These are phyloP conservation scores for Isoetes taiwanensis DNA, from an alignment of 75 land plant genomes.

Conservation along the genomic window DNA sequence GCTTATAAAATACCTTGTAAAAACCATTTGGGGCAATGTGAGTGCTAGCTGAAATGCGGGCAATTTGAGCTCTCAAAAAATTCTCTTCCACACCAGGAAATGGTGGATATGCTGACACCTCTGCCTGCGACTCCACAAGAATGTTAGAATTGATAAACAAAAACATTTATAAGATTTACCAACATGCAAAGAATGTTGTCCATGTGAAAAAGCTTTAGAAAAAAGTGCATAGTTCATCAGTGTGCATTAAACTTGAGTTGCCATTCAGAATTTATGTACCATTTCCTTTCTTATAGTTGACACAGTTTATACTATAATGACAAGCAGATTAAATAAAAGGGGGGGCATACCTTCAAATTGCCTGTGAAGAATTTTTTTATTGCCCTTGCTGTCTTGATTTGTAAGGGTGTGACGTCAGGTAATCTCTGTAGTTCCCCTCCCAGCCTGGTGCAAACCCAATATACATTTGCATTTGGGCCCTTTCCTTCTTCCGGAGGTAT, in stretches of 20 bases:
- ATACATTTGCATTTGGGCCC: conserved; percentile 25
- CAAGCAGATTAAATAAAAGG: background rate
- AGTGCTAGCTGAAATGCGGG: conserved; percentile 23
- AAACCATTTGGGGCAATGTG: conserved; percentile 24
- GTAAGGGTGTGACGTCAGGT: conserved; percentile 26
- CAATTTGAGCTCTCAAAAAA: conserved; percentile 31
- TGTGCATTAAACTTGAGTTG: no score
- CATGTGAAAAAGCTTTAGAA: no score
- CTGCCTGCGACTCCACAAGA: conserved; percentile 13
- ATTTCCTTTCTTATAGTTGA: no score
- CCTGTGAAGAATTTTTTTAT: conserved; percentile 27
- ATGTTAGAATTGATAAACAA: no score
- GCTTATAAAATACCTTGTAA: conserved; percentile 13
- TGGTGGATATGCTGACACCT: conserved; percentile 30
- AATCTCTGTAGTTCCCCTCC: conserved; percentile 15
- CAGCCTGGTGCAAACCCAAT: conserved; percentile 24
- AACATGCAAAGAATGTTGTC: no score
- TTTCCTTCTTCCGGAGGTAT: conserved; percentile 18
- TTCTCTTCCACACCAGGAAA: conserved; percentile 31
- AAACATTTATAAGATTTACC: no score
- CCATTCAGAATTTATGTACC: no score
- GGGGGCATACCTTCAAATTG: conserved; percentile 11
- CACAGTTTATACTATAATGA: no score
- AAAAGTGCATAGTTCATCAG: no score
- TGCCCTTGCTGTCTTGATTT: conserved; percentile 24